These are phyloP conservation scores for Guyanaporus albipodus DNA, from an alignment of 768 basidiomycete species.

Conservation along the genomic window DNA sequence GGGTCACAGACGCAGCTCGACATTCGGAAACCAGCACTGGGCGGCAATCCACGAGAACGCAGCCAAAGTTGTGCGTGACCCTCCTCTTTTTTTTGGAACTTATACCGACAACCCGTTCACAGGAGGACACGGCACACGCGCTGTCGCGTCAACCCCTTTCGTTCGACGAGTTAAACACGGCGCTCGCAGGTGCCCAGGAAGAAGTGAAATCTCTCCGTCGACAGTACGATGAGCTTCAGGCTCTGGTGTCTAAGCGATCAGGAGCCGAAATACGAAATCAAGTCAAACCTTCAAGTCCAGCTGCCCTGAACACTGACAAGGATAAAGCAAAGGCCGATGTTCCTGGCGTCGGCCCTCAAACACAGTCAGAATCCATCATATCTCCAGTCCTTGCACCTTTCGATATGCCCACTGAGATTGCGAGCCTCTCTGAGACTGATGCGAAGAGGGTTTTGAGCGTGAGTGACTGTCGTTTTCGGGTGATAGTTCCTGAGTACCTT, in stretches of 20 bases:
- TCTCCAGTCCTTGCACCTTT: neutral
- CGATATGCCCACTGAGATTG: constrained; percentile 13
- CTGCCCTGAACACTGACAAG: neutral
- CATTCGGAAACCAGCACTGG: constrained; percentile 20
- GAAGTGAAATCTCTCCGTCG: constrained; percentile 26
- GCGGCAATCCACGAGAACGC: constrained; percentile 6
- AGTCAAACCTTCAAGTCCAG: neutral
- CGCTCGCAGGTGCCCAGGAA: constrained; percentile 19
- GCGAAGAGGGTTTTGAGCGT: constrained; percentile 22
- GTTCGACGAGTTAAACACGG: constrained; percentile 24
- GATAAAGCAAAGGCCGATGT: neutral
- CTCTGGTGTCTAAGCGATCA: constrained; percentile 14
- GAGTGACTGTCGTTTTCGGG: constrained; percentile 1
- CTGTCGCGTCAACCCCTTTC: constrained; percentile 14
- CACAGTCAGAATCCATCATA: neutral
- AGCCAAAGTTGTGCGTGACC: constrained; percentile 8
- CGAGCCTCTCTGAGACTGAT: constrained; percentile 19
- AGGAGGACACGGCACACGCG: constrained; percentile 9
- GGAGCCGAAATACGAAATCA: constrained; percentile 2
- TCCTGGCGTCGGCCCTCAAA: constrained; percentile 1
- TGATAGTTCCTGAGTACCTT: neutral
- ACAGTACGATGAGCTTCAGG: constrained; percentile 24
- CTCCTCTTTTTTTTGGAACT: constrained; percentile 1
- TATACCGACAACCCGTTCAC: neutral
- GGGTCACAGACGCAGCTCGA: constrained; percentile 23